phyloP scores from a whole-genome alignment of 2,329 filamentous ascomycete genomes.

The Aspergillus latus region DNA sequence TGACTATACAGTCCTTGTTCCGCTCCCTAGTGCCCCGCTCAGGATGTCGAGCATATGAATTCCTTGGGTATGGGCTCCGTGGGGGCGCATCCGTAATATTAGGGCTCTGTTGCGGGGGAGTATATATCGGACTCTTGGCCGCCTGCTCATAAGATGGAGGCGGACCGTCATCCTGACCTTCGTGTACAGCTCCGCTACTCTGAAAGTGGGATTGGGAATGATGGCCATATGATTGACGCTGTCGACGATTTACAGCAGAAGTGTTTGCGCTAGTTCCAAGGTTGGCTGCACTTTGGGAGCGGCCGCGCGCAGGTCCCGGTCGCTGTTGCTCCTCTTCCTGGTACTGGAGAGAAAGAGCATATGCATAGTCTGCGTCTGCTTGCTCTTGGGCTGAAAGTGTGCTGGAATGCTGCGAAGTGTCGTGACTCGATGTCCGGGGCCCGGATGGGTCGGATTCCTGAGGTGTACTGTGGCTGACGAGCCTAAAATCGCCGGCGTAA shows the following conservation, averaged over 20 bases:
- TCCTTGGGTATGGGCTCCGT: slow-evolving; percentile 23
- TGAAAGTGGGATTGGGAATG: slow-evolving; percentile 18
- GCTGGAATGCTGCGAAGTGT: slow-evolving; percentile 19
- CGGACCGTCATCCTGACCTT: slow-evolving; percentile 50
- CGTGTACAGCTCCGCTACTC: slow-evolving; percentile 35
- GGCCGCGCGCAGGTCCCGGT: slow-evolving; percentile 12
- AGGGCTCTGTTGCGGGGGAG: slow-evolving; percentile 49
- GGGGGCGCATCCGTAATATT: slow-evolving; percentile 27
- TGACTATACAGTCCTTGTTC: slow-evolving; percentile 45
- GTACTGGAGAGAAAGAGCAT: slow-evolving; percentile 85
- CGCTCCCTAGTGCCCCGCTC: slow-evolving; percentile 29
- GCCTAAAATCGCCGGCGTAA: slow-evolving; percentile 84
- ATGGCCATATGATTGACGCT: slow-evolving; percentile 20
- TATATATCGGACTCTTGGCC: slow-evolving; percentile 56
- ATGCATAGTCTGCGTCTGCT: slow-evolving; percentile 67
- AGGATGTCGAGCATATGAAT: slow-evolving; percentile 16
- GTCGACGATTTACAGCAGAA: slow-evolving; percentile 25
- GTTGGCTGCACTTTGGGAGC: slow-evolving; percentile 26
- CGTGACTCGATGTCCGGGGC: slow-evolving; percentile 29
- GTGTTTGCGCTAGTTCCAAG: slow-evolving; percentile 16
- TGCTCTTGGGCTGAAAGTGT: slow-evolving; percentile 63
- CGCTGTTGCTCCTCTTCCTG: slow-evolving; percentile 85
- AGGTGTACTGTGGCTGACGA: slow-evolving; percentile 64
- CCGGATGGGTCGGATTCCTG: slow-evolving; percentile 31
- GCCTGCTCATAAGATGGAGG: slow-evolving; percentile 68